Base-by-base conservation (phyloP, 805 yeast genomes). In the Schwanniomyces pseudopolymorphus region DNA sequence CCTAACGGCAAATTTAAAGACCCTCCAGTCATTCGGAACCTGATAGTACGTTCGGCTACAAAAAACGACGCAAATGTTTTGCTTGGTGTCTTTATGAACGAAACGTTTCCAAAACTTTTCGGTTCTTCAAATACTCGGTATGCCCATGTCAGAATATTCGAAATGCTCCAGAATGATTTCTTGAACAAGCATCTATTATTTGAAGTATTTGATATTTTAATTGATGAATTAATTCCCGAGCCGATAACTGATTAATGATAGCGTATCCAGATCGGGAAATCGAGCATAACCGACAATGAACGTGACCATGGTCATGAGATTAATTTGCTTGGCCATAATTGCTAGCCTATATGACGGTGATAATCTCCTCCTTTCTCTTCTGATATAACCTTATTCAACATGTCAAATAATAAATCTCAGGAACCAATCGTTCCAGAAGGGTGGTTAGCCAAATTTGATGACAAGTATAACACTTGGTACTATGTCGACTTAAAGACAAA, bases 391-490 rank as follows among this genome's bases (percentile, higher is more conserved):
- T 2, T 31, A 16, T 14, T 11, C 4, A 26, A 26, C 13, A 26
- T 31, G 35, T 16, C 35, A 31, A 20, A 19, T 13, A 20, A 19
- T 9, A 36, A 36, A 36, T n/a, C 14, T 6, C 66, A 68, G 40
- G 75, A 70, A 16, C 87, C 88, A 3, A 52, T 43, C 0, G 83
- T 81, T n/a, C 87, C 87, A 2, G 64, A 68, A 2, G 87, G 91
- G 4, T 86, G 91, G 91, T 68, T 83, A 48, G 85, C 94, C 37
- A 82, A 83, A 42, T 83, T 79, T 67, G 90, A 85, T 59, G 84
- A 82, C 9, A 73, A 83, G 47, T 86, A 86, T 61, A 74, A 77
- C 42, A 80, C 86, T 1, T 89, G 84, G 83, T 92, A 84, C 64
- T 92, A 83, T 58, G 96, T 92, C n/a, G 74, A 89, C 56, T 67